phyloP scores from a whole-genome alignment of 2,329 filamentous ascomycete genomes.

The Fusarium scirpi region DNA sequence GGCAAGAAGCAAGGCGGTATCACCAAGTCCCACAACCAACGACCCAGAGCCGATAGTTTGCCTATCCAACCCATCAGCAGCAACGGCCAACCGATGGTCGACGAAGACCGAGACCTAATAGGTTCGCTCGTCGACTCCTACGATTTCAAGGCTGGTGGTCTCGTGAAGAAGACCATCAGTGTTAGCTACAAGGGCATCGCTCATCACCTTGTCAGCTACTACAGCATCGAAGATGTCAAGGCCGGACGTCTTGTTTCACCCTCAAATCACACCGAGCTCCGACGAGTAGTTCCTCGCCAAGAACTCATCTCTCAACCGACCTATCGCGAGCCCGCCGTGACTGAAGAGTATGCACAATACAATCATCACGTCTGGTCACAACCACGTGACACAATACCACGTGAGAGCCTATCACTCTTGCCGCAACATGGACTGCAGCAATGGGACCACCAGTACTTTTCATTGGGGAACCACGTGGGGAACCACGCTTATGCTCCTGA shows the following conservation, averaged over 20 bases:
- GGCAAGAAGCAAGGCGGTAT: slow-evolving; percentile 60
- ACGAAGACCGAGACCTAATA: slow-evolving; percentile 65
- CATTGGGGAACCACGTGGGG: neutral
- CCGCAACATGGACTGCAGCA: neutral
- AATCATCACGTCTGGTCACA: neutral
- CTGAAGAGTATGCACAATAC: neutral
- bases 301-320: neutral
- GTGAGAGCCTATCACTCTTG: neutral
- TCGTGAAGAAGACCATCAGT: slow-evolving; percentile 95
- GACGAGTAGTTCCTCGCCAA: neutral
- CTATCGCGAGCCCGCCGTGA: neutral
- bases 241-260: slow-evolving; percentile 70
- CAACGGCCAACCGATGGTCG: slow-evolving; percentile 13
- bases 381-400: neutral
- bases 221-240: slow-evolving; percentile 83
- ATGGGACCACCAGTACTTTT: neutral
- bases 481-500: neutral
- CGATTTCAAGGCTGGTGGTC: slow-evolving; percentile 82
- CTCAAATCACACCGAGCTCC: slow-evolving; percentile 56
- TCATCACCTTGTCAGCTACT: slow-evolving; percentile 91
- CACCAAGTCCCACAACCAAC: slow-evolving; percentile 48
- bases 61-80: neutral
- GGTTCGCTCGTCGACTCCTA: slow-evolving; percentile 93
- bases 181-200: slow-evolving; percentile 78
- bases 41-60: neutral